These are phyloP conservation scores for Acacia concinna DNA, from an alignment of 331 rosid genomes.

Conservation along the genomic window DNA sequence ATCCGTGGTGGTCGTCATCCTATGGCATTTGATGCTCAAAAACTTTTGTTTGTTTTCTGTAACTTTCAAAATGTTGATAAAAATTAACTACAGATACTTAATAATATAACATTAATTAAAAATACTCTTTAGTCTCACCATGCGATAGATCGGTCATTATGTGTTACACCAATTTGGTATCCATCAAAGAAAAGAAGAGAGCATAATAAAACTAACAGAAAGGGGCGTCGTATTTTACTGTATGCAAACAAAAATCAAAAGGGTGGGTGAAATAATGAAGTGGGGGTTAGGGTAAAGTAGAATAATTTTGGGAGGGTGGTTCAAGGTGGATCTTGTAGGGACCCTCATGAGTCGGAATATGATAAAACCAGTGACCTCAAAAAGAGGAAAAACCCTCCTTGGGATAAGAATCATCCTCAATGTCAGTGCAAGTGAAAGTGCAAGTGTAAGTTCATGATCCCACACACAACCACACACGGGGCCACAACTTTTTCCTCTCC, in stretches of 20 bases:
- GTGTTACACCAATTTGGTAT: background rate
- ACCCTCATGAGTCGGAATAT: background rate
- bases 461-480: no score
- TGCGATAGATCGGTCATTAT: background rate
- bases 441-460: slow-evolving; percentile 18
- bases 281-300: background rate
- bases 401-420: slow-evolving; percentile 41
- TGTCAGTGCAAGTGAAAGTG: slow-evolving; percentile 44
- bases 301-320: slow-evolving; percentile 10
- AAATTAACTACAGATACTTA: background rate
- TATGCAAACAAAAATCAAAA: background rate
- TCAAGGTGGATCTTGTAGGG: slow-evolving; percentile 28
- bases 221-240: background rate
- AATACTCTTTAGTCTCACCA: background rate
- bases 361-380: background rate
- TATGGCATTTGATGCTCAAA: background rate
- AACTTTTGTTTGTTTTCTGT: no score
- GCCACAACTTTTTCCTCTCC: background rate
- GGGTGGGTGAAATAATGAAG: background rate
- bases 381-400: slow-evolving; percentile 17
- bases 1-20: background rate
- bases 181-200: background rate
- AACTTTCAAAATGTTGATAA: background rate
- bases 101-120: background rate
- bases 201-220: no score